Evolutionary conservation across 805 yeast genomes (phyloP), one percentile per base, ranked within the genome.

Genomic region (Yamadazyma phyllophila): DNA sequence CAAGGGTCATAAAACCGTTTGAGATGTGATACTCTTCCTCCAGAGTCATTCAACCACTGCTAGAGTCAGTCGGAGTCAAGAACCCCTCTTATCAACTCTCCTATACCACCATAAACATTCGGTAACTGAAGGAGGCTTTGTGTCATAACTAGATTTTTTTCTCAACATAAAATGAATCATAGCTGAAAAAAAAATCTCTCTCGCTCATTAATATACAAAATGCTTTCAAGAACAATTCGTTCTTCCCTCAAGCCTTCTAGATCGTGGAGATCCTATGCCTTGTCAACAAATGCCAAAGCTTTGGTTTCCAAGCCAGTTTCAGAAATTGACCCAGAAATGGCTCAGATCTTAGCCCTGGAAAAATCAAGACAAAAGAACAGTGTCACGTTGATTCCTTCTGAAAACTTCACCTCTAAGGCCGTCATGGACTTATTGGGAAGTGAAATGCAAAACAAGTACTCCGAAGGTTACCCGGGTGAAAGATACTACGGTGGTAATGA

Each of bases 391-490:
- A 94, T 94, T 67, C 96, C 99, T 27, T 88, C 96, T 45, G 99
- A 94, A 76, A 94, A 94, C 73, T 91, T 92, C 77, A 94, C 99
- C 46, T 87, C 97, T 45, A 86, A 86, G 57, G 87, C 98, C 35
- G 99, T 94, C 39, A 87, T 92, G 74, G 98, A 94, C 62, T 88
- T 96, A 29, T 82, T 92, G 61, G 99, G 99, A 56, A 85, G 98
- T 42, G 96, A 95, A 66, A 89, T 94, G 97, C 88, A 88, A 68
- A 94, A 94, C 82, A 94, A 94, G 77, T 94, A 94, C 76, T 90
- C 97, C 33, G 99, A 94, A 74, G 99, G 99, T 52, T 92, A 94
- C 74, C 99, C 99, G 49, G 98, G 98, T 56, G 97, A 96, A 53
- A 84, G 99, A 71, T 94, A 94, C 78, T 94, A 94, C 67, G 99